A percentile compares a stretch with the other conserved stretches of the same genome.
phyloP scores from a whole-genome alignment of 208 protist genomes.

The Leishmania gerbilli region DNA sequence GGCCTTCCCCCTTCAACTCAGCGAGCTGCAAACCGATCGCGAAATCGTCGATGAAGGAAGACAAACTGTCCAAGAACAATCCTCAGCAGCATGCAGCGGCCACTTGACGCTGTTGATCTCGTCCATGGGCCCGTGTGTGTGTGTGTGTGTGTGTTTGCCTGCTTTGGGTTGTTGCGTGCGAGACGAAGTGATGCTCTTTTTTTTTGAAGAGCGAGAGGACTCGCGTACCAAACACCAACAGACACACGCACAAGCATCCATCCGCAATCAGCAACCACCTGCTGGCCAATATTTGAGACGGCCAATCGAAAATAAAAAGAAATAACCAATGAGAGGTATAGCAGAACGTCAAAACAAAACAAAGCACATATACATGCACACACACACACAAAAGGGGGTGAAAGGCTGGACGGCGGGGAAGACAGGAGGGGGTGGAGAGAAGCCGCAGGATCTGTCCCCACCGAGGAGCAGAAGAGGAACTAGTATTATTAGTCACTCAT shows the following conservation, averaged over 20 bases:
- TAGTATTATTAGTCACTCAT: neutral
- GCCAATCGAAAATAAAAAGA: neutral
- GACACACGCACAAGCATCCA: neutral
- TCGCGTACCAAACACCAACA: neutral
- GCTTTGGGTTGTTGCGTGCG: neutral
- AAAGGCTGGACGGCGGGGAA: neutral
- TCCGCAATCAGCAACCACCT: neutral
- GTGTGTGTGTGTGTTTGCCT: neutral
- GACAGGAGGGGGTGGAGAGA: neutral
- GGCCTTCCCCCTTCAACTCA: neutral
- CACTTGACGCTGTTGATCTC: neutral
- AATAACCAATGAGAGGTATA: neutral
- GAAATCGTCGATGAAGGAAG: neutral
- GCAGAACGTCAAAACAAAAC: neutral
- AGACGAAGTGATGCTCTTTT: neutral
- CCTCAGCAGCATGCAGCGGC: neutral
- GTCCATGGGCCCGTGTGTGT: neutral
- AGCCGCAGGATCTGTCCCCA: neutral
- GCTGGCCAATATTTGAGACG: neutral
- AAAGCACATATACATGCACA: neutral
- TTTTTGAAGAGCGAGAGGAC: neutral
- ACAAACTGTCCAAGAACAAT: neutral
- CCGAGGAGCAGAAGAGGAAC: neutral
- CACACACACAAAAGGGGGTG: neutral
- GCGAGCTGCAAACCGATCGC: neutral